phyloP scores from a whole-genome alignment of 495 filamentous ascomycete species.

The Tirmania nivea region DNA sequence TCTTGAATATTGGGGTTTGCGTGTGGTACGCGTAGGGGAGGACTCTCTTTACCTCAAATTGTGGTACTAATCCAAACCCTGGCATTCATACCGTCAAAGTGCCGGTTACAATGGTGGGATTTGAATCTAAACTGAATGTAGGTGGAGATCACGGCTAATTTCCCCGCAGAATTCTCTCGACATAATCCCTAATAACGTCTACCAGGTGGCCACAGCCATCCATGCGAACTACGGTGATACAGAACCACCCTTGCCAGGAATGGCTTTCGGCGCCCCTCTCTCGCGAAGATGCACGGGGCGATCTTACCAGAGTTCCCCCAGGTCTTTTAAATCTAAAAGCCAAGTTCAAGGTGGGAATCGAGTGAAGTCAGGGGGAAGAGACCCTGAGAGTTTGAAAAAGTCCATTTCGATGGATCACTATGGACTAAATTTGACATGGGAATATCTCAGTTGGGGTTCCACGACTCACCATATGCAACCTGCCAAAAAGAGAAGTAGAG shows the following conservation, averaged over 20 bases:
- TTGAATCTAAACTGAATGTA: not conserved
- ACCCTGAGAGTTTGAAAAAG: not conserved
- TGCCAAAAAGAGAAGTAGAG: not conserved
- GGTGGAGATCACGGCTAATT: conserved; percentile 6
- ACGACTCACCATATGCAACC: not conserved
- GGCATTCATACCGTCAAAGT: conserved; percentile 26
- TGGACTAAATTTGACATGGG: not conserved
- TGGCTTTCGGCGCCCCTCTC: conserved; percentile 15
- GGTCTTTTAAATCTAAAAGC: not conserved
- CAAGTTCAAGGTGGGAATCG: not conserved
- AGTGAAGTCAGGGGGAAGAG: not conserved
- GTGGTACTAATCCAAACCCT: conserved; percentile 1
- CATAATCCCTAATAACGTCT: conserved; percentile 36
- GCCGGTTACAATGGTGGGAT: conserved; percentile 30
- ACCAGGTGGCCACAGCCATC: conserved; percentile 34
- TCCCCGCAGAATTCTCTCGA: conserved; percentile 31
- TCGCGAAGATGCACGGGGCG: not conserved
- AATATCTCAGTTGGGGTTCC: not conserved
- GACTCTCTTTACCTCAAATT: conserved; percentile 1
- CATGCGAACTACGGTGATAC: conserved; percentile 24
- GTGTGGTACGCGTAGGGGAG: conserved; percentile 23
- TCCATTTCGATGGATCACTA: not conserved
- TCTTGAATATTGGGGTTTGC: conserved; percentile 28
- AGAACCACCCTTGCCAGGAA: conserved; percentile 6
- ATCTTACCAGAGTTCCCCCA: not conserved